Conservation (phyloP, 371 early-diverging fungal species). For the Amoeboradix gromovi region DNA sequence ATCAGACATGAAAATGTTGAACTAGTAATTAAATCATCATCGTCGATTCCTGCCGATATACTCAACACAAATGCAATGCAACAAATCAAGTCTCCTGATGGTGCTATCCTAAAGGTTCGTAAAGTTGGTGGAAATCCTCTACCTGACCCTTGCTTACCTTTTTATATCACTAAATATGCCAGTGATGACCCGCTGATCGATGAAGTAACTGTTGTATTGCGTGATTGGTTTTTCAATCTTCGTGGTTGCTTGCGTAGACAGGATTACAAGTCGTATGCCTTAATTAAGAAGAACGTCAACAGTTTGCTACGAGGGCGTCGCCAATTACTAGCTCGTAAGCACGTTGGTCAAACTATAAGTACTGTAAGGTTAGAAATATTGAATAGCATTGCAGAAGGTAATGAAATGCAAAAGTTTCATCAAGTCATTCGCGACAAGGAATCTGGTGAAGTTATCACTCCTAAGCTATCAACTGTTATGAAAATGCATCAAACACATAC, state of each 20-base stretch:
- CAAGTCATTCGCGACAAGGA: constrained; percentile 31
- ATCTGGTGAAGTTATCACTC: constrained; percentile 20
- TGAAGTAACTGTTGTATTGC: constrained; percentile 29
- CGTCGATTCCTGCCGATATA: background rate
- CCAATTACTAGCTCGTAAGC: constrained; percentile 29
- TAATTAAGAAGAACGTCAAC: constrained; percentile 22
- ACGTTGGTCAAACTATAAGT: constrained; percentile 26
- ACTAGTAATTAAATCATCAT: background rate
- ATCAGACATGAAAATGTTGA: background rate
- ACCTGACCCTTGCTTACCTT: constrained; percentile 11
- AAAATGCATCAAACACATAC: background rate
- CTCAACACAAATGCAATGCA: background rate
- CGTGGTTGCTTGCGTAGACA: constrained; percentile 20
- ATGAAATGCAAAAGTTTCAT: constrained; percentile 21
- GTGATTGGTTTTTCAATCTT: constrained; percentile 29
- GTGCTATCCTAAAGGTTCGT: background rate
- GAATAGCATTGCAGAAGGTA: constrained; percentile 22
- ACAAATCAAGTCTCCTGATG: background rate
- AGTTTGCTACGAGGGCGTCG: constrained; percentile 29
- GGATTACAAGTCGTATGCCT: constrained; percentile 22
- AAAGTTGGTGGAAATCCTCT: constrained; percentile 1
- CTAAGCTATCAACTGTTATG: background rate
- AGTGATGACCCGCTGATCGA: constrained; percentile 30
- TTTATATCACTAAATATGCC: constrained; percentile 21
- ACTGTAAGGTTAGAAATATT: constrained; percentile 26